Evolutionary conservation across 106 monocot genomes (phyloP), one percentile per base, ranked within the genome.

Genomic region (Xerophyta viscosa): DNA sequence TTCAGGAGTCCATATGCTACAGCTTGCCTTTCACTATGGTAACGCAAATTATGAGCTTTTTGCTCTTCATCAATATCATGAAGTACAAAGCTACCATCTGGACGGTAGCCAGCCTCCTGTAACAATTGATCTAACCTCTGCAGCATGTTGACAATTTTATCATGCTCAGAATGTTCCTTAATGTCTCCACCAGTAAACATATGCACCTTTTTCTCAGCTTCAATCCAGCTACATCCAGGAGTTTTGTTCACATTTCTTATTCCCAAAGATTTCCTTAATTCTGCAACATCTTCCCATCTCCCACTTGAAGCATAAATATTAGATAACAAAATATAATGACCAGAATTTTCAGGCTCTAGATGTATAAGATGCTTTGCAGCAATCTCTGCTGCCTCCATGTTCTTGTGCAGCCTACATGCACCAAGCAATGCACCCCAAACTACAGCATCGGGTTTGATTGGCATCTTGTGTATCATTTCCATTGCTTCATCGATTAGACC

Each of bases 1-100:
- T 84, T 84, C 58, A 89, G 56, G 30, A 89, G 41, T 8, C 89
- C 89, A 65, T 57, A 89, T 30, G 83, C 89, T 33, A 89, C 73
- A 27, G 80, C 89, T 33, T 72, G 73, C 67, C 77, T 79, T 56
- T 89, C 89, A 44, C 83, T 89, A 51, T 89, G 89, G 26, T 80
- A 74, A 23, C 65, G 41, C 50, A 89, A 62, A 48, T 58, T 65
- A 45, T 71, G 71, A 14, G 37, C 64, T 52, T 89, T 89, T 46
- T 89, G 77, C 62, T 89, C 89, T 48, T 89, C 80, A 62, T 89
- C 89, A 28, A 89, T 60, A 63, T 89, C 89, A 48, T 89, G 83
- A 20, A 89, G 80, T 25, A 77, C 83, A 54, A 68, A 84, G 31
- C 74, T 83, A 46, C 66, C 64, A 66, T 89, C 89, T 15, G 89